Evolutionary conservation across 2,329 filamentous ascomycete genomes (phyloP), one percentile per base, ranked within the genome.

Genomic region (Penicillium aurantiogriseum): DNA sequence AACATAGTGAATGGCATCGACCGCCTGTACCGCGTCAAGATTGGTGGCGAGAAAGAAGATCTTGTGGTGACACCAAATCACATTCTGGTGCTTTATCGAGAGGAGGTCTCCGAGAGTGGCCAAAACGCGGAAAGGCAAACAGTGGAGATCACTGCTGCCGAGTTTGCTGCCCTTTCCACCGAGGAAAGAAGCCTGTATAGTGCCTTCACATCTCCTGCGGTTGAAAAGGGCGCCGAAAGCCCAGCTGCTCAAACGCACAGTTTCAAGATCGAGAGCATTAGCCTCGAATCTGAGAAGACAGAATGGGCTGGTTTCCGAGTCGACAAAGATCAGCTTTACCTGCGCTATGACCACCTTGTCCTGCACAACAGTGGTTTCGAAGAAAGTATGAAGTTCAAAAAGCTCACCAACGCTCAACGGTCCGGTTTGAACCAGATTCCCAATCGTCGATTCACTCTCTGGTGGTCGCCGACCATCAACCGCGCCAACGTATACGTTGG

Each of bases 341-440:
- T 81, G 35, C 77, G 80, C 45, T 76, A 81, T 59, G 79, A 81
- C 62, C 73, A 79, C 64, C 66, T 81, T 56, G 76, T 80, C 15
- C 69, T 81, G 48, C 75, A 81, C 69, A 79, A 52, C 67, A 78
- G 74, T 54, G 82, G 83, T 63, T 86, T 86, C 57, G 76, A 79
- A 65, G 76, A 78, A 45, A 58, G 59, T 0, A 97, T 99, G 94
- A 96, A 97, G 65, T 99, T 97, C 83, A 99, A 99, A 79, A 99
- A 99, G 76, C 80, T 99, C 59, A 99, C 94, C 0, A 99, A 99
- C 68, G 94, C 94, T 0, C 94, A 99, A 75, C 85, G 94, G 67
- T 96, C 91, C 21, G 94, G 94, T 91, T 77, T 99, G 31, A 97
- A 97, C 73, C 94, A 99, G 71, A 99, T 99, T 72, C 94, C 94